Percentiles rank a stretch among this genome's conserved stretches.
Conservation (phyloP, 352 stramenopile genomes). For the Globisporangium polare region DNA sequence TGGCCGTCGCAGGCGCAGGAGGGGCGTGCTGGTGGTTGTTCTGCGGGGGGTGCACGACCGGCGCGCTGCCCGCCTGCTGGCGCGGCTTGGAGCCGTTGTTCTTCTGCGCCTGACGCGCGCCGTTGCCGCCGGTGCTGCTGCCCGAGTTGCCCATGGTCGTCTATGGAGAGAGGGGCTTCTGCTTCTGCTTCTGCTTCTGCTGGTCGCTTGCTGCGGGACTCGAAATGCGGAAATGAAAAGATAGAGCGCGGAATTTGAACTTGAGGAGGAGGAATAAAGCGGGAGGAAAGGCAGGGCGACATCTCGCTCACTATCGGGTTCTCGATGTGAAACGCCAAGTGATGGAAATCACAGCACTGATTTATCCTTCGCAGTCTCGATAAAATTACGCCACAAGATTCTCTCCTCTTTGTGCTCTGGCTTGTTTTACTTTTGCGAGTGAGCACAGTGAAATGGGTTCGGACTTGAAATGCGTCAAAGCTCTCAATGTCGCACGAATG, state of each 20-base stretch:
- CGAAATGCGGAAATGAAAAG: conserved; percentile 5
- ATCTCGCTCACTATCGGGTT: background rate
- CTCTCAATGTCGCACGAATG: conserved; percentile 1
- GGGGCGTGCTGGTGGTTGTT: conserved; percentile 18
- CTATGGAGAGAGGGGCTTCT: background rate
- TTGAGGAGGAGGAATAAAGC: background rate
- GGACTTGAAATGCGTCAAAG: background rate
- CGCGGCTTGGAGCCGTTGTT: conserved; percentile 27
- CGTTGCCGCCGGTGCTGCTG: conserved; percentile 36
- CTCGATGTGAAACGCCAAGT: background rate
- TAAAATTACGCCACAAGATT: background rate
- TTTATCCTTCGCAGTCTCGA: conserved; percentile 1
- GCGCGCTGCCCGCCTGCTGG: conserved; percentile 21
- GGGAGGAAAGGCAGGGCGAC: background rate
- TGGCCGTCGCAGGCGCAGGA: conserved; percentile 15
- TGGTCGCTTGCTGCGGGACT: background rate
- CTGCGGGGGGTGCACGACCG: conserved; percentile 13
- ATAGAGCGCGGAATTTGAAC: conserved; percentile 4
- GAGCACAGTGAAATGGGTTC: conserved; percentile 8
- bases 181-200: background rate
- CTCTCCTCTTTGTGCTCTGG: background rate
- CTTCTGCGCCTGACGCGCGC: conserved; percentile 17
- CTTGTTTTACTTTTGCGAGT: background rate
- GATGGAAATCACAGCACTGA: conserved; percentile 1
- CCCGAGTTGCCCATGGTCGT: conserved; percentile 64